Evolutionary conservation across 345 rosid species (phyloP), one percentile per base, ranked within the genome.

Genomic region (Cardiospermum halicacabum): DNA sequence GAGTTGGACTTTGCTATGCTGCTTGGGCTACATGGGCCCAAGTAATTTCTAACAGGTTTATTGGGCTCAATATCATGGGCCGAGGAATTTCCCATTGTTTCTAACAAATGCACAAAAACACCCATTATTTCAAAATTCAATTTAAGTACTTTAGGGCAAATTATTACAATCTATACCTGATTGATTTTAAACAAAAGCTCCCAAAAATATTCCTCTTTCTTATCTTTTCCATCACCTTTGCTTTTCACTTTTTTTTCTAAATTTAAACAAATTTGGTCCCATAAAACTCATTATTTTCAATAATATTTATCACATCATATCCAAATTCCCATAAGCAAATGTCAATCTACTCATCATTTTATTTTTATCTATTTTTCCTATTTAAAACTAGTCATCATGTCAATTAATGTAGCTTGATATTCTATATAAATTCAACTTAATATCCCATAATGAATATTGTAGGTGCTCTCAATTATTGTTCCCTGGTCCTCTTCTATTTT

Each of bases 401-500:
- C 16, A 24, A 18, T 43, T 56, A 4, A 56, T 19, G 28, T 47
- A 11, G 27, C 2, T 32, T n/a, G n/a, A 13, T 18, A n/a, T 30
- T 11, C 12, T 1, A 26, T 27, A 27, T 43, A 27, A 43, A 43
- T 60, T 22, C 25, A 60, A 60, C 30, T n/a, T 16, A 18, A 1
- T 0, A n/a, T 26, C 26, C n/a, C 40, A 40, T 24, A 59, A 59
- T 25, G 3, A 49, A 49, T 49, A 10, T 32, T 39, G 0, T 26
- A 3, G 51, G 65, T 50, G 39, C 40, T 43, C 58, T 53, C 77
- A 59, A 28, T 64, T 53, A 53, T 64, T 53, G 63, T 6, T 11
- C 60, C 49, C 47, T 13, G 47, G 45, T 21, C 53, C 25, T 66
- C 12, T 6, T n/a, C n/a, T n/a, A n/a, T n/a, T n/a, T n/a, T n/a